Evolutionary conservation across 495 filamentous ascomycete genomes (phyloP), one percentile per base, ranked within the genome.

Genomic region (Neurospora sp.): DNA sequence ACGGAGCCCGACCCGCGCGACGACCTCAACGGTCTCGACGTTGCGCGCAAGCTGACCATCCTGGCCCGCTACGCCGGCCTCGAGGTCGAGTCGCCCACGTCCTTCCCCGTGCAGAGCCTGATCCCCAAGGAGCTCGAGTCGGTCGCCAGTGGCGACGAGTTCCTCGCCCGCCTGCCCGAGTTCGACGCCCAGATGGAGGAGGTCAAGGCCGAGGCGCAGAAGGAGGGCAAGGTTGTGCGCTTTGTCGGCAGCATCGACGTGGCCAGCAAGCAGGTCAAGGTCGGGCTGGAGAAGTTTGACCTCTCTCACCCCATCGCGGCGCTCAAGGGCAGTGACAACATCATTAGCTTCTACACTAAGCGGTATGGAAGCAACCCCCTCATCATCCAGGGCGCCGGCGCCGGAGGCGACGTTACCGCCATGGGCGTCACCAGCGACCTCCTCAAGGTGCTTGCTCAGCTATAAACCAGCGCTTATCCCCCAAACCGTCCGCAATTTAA

Each of bases 1-100:
- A 99, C 96, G 14, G 96, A 99, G 84, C 96, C 96, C 2, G 96
- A 98, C 80, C 96, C 96, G 54, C 87, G 96, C 54, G 96, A 98
- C 81, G 96, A 98, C 77, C 86, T 99, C 77, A 98, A 99, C 82
- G 96, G 96, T 12, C 86, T 97, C 79, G 96, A 99, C 79, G 95
- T 99, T 31, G 96, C 96, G 37, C 87, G 96, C n/a, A 99, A 99
- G 83, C 86, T 98, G 75, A 97, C 95, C 37, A 98, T 98, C 74
- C 87, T 98, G 54, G 96, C 95, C 41, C 88, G 96, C 23, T 79
- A 97, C 38, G 90, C 89, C 14, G 96, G 96, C 0, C 82, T 99
- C 72, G 83, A 89, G 69, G 89, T 98, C 18, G 86, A 91, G 80
- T 88, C 89, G 1, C 92, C 94, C 2, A 93, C 92, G 20, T 87